These are phyloP conservation scores for Phytopythium aichiense DNA, from an alignment of 352 stramenopile genomes.

Conservation along the genomic window DNA sequence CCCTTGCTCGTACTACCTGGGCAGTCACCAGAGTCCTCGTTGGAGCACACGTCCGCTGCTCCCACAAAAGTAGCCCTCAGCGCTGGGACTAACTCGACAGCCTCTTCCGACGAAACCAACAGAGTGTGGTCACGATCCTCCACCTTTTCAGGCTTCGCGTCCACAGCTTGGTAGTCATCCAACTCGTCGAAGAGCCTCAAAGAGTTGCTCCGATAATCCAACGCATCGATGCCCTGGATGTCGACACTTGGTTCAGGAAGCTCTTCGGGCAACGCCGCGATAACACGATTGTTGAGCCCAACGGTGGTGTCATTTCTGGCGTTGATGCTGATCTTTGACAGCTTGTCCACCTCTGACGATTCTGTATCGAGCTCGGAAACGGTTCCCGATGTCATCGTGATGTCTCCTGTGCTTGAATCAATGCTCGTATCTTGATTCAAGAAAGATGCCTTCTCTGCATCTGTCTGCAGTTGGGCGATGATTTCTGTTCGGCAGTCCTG, in stretches of 20 bases:
- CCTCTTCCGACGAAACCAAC: background rate
- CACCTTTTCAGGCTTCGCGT: background rate
- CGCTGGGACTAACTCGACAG: background rate
- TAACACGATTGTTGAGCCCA: too few relatives aligned
- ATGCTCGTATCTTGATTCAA: background rate
- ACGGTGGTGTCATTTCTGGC: too few relatives aligned
- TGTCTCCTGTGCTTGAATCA: background rate
- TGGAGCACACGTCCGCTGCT: background rate
- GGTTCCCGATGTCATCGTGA: background rate
- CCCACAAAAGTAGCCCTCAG: background rate
- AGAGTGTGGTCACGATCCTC: background rate
- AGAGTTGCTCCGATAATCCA: too few relatives aligned
- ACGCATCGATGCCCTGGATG: too few relatives aligned
- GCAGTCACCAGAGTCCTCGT: background rate
- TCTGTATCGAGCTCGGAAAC: background rate
- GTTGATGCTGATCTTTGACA: background rate
- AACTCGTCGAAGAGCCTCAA: background rate
- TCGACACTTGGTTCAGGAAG: too few relatives aligned
- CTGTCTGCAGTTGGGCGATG: background rate
- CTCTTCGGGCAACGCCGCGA: too few relatives aligned
- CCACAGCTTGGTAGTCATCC: background rate
- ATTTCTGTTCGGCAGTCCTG: background rate
- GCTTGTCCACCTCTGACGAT: background rate
- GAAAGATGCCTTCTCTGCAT: background rate
- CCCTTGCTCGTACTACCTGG: background rate